Percentiles rank a stretch among this genome's conserved stretches.
phyloP scores from a whole-genome alignment of 768 basidiomycete species.

The Leccinum uliginosum region DNA sequence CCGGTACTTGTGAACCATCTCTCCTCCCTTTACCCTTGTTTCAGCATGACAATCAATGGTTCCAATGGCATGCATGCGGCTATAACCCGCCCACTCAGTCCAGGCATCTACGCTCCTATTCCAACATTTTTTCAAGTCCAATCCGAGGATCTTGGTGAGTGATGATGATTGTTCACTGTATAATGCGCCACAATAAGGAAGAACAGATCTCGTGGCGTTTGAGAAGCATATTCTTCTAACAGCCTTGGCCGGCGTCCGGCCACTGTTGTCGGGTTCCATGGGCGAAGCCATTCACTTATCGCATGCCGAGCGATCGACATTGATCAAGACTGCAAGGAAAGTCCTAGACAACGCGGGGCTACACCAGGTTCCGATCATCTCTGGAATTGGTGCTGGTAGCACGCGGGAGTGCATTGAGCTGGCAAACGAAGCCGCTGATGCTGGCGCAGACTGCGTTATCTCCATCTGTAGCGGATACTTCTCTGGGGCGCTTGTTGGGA shows the following conservation, averaged over 20 bases:
- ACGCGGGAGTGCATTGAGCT: constrained; percentile 80
- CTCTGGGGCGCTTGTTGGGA: constrained; percentile 62
- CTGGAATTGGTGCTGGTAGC: constrained; percentile 79
- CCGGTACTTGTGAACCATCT: neutral
- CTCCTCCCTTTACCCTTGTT: neutral
- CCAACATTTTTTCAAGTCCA: constrained; percentile 77
- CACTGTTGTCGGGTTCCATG: constrained; percentile 78
- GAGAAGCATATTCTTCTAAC: constrained; percentile 60
- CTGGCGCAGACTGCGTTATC: constrained; percentile 84
- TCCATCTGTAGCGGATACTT: constrained; percentile 88
- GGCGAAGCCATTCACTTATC: constrained; percentile 78
- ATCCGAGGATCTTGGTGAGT: constrained; percentile 79
- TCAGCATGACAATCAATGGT: constrained; percentile 37
- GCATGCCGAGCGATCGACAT: constrained; percentile 57
- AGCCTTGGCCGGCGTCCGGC: constrained; percentile 64
- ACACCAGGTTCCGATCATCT: constrained; percentile 60
- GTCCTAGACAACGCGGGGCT: constrained; percentile 68
- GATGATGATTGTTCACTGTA: neutral
- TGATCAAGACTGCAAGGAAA: constrained; percentile 65
- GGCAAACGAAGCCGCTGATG: constrained; percentile 69
- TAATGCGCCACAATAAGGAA: constrained; percentile 4
- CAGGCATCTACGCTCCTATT: constrained; percentile 84
- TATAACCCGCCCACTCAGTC: constrained; percentile 51
- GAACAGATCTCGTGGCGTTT: constrained; percentile 59
- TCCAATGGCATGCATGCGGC: constrained; percentile 15